Evolutionary conservation across 352 stramenopile genomes (phyloP), one percentile per base, ranked within the genome.

Genomic region (Globisporangium perplexum): DNA sequence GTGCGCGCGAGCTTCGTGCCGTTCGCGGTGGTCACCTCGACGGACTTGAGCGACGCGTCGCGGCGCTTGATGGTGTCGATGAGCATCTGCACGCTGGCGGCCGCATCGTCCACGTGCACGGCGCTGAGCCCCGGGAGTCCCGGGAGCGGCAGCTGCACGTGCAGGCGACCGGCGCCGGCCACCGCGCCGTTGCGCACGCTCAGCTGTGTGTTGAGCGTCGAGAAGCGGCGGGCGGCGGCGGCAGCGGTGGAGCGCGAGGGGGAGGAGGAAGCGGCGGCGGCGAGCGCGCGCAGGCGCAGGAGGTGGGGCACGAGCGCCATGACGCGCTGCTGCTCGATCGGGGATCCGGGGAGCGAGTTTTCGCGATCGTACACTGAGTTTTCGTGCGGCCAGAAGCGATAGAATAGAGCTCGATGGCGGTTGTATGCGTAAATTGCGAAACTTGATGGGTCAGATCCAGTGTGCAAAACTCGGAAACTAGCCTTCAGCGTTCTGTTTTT

Each of bases 1-100:
- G 70, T 88, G 44, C 78, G 80, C 46, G 78, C 77, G 50, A 91
- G 56, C 28, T 84, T 88, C 20, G 69, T 78, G 53, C 81, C 78
- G 41, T 87, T 75, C n/a, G 59, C 67, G 20, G 74, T 86, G 8
- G 79, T 79, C n/a, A 86, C 53, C 24, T 86, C 74, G 38, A 91
- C 77, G 20, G 67, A 57, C 57, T 88, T 87, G 47, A 91, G 65
- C 47, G 75, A 74, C 28, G 58, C 43, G 62, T 90, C 75, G 7
- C 63, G 55, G 28, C 68, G 66, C 54, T 66, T 65, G 60, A 91
- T 63, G 26, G 64, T 63, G n/a, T 81, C 65, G 45, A 88, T 71
- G 22, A 89, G 39, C 36, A 82, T 60, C 28, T 80, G 58, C 3
- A 88, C 74, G 20, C 62, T 86, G 14, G 64, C 48, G n/a, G 35